These are phyloP conservation scores for Fusarium mundagurra DNA, from an alignment of 2,329 filamentous ascomycete species.

Conservation along the genomic window DNA sequence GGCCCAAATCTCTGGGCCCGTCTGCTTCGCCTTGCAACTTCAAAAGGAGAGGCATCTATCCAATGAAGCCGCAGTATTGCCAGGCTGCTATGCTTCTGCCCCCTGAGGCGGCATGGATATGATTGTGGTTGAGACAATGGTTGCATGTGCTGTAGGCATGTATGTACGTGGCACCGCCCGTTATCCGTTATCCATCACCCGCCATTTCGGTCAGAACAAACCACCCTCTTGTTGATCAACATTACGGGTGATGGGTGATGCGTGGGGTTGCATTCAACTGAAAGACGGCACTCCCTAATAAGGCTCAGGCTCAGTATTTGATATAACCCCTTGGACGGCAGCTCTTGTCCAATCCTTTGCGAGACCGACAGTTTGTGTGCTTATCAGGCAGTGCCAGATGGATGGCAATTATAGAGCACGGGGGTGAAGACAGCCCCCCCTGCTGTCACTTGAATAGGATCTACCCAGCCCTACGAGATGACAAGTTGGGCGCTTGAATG, in stretches of 20 bases:
- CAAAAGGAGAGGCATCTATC: not conserved
- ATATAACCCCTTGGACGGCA: not conserved
- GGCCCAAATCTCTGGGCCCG: slow-evolving; percentile 22
- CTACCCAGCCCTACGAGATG: slow-evolving; percentile 28
- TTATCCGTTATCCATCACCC: slow-evolving; percentile 31
- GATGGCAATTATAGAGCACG: not conserved
- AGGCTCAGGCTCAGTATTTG: not conserved
- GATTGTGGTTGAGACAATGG: not conserved
- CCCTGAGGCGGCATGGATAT: slow-evolving; percentile 24
- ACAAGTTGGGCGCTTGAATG: slow-evolving; percentile 21
- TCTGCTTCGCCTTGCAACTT: slow-evolving; percentile 31
- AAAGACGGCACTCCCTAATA: not conserved
- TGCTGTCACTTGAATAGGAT: not conserved
- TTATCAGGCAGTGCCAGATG: slow-evolving; percentile 16
- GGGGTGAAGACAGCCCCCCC: not conserved
- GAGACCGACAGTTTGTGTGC: slow-evolving; percentile 24
- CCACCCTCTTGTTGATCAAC: slow-evolving; percentile 27
- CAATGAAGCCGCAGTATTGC: slow-evolving; percentile 29
- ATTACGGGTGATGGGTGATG: slow-evolving; percentile 12
- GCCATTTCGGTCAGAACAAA: slow-evolving; percentile 7
- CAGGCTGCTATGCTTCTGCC: slow-evolving; percentile 29
- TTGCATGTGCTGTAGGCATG: slow-evolving; percentile 4
- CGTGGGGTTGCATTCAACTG: slow-evolving; percentile 23
- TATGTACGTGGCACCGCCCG: slow-evolving; percentile 36
- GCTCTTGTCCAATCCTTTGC: slow-evolving; percentile 16